Evolutionary conservation across 768 basidiomycete genomes (phyloP), one percentile per base, ranked within the genome.

Genomic region (Cytidiella melzeri): DNA sequence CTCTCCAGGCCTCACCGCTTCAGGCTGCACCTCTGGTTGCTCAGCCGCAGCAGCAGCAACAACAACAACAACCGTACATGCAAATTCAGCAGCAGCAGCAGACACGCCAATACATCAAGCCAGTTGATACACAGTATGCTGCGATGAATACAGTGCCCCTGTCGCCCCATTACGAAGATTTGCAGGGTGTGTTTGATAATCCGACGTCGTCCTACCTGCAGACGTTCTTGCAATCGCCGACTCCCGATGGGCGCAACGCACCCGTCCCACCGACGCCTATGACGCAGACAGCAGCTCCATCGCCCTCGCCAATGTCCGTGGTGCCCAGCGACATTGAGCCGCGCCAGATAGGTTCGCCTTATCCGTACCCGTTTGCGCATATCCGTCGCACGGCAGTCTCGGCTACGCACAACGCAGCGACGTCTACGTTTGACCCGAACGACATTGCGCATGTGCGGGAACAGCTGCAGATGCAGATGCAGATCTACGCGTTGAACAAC

Each of bases 181-280:
- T 75, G 26, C 77, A 80, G 11, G 73, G 73, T 53, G 76, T 83
- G 47, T 68, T 72, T 40, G 81, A 84, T 39, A 81, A 85, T 56
- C 69, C 81, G 0, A 72, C 77, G 0, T 74, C 75, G 0, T 69
- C 77, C 12, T 84, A 82, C 62, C 69, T 84, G 34, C 79, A 80
- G 48, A 62, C 74, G 0, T 84, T 82, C 58, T 68, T 80, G 19
- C 51, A 42, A 36, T 41, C 45, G 3, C 41, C 41, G 21, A 28
- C 30, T 5, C 75, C 73, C 23, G 42, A 54, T 3, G 80, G 87
- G 0, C 87, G 85, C 0, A 78, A 81, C 50, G 87, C 85, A 0
- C 88, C 88, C 15, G 75, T 89, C 36, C 87, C 88, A 0, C 87
- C 88, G 0, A 90, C 88, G 0, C 87, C 86, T 3, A 84, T 85